These are phyloP conservation scores for Lecanosticta acicola DNA, from an alignment of 2,329 filamentous ascomycete species.

Conservation along the genomic window DNA sequence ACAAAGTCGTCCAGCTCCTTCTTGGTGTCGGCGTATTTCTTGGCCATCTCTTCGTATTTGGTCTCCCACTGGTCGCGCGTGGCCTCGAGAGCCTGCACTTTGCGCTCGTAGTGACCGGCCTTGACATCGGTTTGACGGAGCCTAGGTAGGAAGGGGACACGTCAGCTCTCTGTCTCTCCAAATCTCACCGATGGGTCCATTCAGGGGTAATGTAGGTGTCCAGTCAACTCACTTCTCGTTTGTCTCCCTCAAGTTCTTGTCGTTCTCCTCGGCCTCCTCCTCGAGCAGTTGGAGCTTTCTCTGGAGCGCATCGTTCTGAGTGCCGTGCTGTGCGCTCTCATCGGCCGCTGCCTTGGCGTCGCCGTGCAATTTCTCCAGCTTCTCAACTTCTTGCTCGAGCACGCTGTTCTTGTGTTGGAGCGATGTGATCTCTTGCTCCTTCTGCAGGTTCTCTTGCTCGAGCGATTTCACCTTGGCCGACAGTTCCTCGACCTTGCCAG, in stretches of 20 bases:
- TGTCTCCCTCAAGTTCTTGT: slow-evolving; percentile 92
- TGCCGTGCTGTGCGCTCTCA: slow-evolving; percentile 74
- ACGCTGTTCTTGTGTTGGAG: slow-evolving; percentile 91
- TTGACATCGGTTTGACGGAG: slow-evolving; percentile 99
- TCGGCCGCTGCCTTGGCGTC: slow-evolving; percentile 82
- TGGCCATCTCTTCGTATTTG: slow-evolving; percentile 96
- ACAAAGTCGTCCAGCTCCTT: slow-evolving; percentile 91
- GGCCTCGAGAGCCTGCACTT: slow-evolving; percentile 92
- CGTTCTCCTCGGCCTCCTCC: slow-evolving; percentile 94
- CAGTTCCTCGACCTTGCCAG: slow-evolving; percentile 78
- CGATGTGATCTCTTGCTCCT: slow-evolving; percentile 97
- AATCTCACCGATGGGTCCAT: too few species aligned
- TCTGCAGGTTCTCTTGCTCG: slow-evolving; percentile 90
- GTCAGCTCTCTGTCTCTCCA: slow-evolving; percentile 9
- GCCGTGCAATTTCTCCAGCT: slow-evolving; percentile 76
- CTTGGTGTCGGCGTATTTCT: slow-evolving; percentile 78
- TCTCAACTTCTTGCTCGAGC: slow-evolving; percentile 86
- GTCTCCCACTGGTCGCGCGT: slow-evolving; percentile 90
- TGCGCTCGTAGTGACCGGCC: slow-evolving; percentile 98
- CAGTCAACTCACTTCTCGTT: slow-evolving; percentile 85
- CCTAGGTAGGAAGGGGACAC: slow-evolving; percentile 50
- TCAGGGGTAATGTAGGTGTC: not conserved
- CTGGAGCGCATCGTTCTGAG: slow-evolving; percentile 86
- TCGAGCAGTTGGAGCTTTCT: slow-evolving; percentile 92
- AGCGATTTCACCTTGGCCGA: slow-evolving; percentile 79